Conservation (phyloP, 1,284 basidiomycete genomes). For the Tilletia indica region DNA sequence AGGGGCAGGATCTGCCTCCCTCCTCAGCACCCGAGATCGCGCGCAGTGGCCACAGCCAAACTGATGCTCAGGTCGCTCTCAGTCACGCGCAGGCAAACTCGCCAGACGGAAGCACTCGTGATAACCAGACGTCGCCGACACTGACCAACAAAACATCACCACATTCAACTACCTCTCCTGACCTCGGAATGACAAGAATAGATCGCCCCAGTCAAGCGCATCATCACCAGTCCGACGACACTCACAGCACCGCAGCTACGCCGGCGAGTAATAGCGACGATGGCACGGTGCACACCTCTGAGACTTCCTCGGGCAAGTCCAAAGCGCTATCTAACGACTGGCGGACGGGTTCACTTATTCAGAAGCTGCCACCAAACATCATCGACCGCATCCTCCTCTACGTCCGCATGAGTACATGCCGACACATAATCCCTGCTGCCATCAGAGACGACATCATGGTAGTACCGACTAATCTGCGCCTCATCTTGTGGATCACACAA, state of each 20-base stretch:
- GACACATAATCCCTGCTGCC: background rate
- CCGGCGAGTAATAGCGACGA: constrained; percentile 12
- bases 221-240: constrained; percentile 2
- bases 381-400: constrained; percentile 7
- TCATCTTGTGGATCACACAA: background rate
- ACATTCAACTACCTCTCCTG: background rate
- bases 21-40: too few relatives aligned
- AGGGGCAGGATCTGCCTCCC: too few relatives aligned
- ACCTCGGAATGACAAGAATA: background rate
- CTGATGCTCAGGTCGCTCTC: too few relatives aligned
- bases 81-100: too few relatives aligned
- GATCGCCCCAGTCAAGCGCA: background rate
- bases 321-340: background rate
- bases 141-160: background rate
- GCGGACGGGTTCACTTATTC: background rate
- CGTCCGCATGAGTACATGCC: background rate
- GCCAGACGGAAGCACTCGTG: too few relatives aligned
- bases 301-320: constrained; percentile 17
- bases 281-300: constrained; percentile 10
- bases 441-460: background rate
- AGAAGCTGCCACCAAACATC: background rate
- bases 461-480: background rate
- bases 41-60: too few relatives aligned
- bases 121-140: background rate
- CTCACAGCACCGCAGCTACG: background rate